Conservation (phyloP, 768 basidiomycete genomes). For the Leccinum incarnatum region DNA sequence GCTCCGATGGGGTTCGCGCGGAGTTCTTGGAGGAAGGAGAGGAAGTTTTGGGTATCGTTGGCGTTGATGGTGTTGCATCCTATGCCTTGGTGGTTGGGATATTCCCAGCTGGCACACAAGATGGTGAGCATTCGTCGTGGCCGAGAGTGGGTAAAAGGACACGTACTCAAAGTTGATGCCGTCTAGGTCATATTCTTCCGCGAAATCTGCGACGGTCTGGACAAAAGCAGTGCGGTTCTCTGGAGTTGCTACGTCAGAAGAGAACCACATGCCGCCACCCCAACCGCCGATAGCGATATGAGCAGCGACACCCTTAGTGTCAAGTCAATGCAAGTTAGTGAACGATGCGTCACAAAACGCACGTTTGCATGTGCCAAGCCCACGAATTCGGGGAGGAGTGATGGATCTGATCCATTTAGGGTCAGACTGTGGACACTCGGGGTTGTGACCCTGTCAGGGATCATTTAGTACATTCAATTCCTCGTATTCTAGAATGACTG, state of each 20-base stretch:
- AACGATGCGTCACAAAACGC: not conserved
- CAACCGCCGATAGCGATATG: conserved; percentile 69
- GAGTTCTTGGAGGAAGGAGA: conserved; percentile 70
- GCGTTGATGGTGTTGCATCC: conserved; percentile 58
- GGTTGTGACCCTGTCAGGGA: conserved; percentile 31
- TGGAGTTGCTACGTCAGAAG: conserved; percentile 53
- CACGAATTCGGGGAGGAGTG: conserved; percentile 58
- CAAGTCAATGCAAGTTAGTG: conserved; percentile 18
- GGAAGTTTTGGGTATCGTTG: conserved; percentile 72
- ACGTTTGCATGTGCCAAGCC: conserved; percentile 32
- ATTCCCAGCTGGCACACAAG: conserved; percentile 69
- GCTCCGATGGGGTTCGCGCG: conserved; percentile 49
- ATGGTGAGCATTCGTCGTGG: not conserved
- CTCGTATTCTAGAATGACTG: too few relatives aligned
- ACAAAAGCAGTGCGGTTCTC: conserved; percentile 62
- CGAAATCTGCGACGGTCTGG: conserved; percentile 49
- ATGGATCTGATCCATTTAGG: conserved; percentile 42
- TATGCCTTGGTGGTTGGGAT: conserved; percentile 61
- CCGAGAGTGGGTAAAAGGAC: not conserved
- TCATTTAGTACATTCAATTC: not conserved
- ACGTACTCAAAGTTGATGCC: conserved; percentile 40
- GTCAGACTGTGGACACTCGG: conserved; percentile 29
- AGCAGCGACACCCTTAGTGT: conserved; percentile 50
- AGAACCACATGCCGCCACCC: conserved; percentile 63
- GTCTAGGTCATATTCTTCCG: conserved; percentile 47